Evolutionary conservation across 257 asterid genomes (phyloP).

Genomic region (Cordia subcordata): DNA sequence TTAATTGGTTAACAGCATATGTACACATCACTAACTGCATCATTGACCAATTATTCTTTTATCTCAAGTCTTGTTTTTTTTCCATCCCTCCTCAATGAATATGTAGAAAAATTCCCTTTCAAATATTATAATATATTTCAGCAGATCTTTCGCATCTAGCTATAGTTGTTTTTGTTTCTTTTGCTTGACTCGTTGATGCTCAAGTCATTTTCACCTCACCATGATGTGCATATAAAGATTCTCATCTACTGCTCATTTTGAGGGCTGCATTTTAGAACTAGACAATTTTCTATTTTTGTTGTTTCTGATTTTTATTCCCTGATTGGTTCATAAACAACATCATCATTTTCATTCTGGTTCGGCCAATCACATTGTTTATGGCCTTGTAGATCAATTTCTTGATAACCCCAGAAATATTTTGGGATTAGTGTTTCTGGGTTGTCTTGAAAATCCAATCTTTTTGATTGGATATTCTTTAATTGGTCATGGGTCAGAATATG

Average conservation of each 20-base stretch:
- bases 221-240: background rate
- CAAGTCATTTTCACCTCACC: background rate
- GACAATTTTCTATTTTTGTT: background rate
- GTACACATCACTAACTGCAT: background rate
- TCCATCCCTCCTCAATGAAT: background rate
- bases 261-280: background rate
- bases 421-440: slow-evolving; percentile 24
- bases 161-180: background rate
- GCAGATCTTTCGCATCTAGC: background rate
- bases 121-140: no score
- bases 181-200: background rate
- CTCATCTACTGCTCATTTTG: background rate
- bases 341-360: background rate
- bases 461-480: background rate
- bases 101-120: background rate
- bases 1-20: background rate
- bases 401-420: slow-evolving; percentile 20
- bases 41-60: background rate
- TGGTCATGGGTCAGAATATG: slow-evolving; percentile 14
- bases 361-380: slow-evolving; percentile 8
- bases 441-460: background rate
- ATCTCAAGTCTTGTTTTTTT: background rate
- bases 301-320: background rate
- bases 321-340: background rate
- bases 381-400: slow-evolving; percentile 13